Evolutionary conservation across 2,329 filamentous ascomycete species (phyloP).

Genomic region (Curvularia sp.): DNA sequence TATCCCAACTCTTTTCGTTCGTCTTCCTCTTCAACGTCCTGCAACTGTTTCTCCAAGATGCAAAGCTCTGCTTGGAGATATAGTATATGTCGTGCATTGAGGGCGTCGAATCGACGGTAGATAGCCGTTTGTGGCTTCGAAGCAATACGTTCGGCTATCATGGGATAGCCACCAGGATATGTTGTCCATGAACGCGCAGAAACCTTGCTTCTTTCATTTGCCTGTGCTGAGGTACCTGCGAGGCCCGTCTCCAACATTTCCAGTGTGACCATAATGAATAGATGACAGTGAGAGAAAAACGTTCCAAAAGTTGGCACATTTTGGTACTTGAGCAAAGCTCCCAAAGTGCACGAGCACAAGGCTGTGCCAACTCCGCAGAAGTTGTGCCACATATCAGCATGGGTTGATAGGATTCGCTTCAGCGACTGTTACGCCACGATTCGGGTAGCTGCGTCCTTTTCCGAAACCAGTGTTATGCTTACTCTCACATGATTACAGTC

Average conservation of each 20-base stretch:
- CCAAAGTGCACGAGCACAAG: not conserved
- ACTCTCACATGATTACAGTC: not conserved
- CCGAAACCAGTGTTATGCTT: not conserved
- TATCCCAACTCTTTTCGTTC: not conserved
- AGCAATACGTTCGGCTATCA: constrained; percentile 19
- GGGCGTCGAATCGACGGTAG: constrained; percentile 23
- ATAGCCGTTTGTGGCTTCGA: constrained; percentile 18
- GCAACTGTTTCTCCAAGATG: not conserved
- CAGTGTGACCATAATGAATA: too few species aligned
- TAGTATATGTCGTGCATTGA: constrained; percentile 24
- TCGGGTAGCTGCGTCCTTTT: not conserved
- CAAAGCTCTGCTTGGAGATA: constrained; percentile 25
- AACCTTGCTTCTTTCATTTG: not conserved
- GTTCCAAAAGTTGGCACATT: not conserved
- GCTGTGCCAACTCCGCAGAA: not conserved
- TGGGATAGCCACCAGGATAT: constrained; percentile 21
- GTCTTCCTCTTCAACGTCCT: not conserved
- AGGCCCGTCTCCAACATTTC: not conserved
- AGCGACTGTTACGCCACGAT: not conserved
- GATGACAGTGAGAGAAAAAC: too few species aligned
- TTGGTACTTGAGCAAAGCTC: not conserved
- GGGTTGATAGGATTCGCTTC: not conserved
- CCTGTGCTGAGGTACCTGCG: not conserved
- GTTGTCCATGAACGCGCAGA: not conserved
- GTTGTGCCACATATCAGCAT: not conserved